Evolutionary conservation across 1,139 yeast species (phyloP).

Genomic region (Magnusiomyces suaveolens): DNA sequence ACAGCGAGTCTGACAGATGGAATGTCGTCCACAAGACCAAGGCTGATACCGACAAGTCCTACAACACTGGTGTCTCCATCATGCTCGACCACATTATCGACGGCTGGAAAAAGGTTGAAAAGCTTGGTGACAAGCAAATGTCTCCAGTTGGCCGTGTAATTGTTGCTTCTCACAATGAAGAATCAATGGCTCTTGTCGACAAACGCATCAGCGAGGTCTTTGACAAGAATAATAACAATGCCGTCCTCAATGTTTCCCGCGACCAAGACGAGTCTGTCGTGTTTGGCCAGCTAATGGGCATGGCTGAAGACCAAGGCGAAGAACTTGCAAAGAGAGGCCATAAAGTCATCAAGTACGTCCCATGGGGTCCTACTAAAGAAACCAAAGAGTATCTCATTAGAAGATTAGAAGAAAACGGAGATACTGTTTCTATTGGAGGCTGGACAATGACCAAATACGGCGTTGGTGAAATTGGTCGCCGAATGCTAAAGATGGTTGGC

Average conservation of each 20-base stretch:
- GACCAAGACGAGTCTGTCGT: constrained; percentile 45
- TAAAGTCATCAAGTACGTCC: constrained; percentile 82
- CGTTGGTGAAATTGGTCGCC: constrained; percentile 36
- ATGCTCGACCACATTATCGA: constrained; percentile 53
- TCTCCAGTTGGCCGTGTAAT: constrained; percentile 67
- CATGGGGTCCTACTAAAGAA: constrained; percentile 97
- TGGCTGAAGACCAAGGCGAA: constrained; percentile 86
- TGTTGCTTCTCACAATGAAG: constrained; percentile 83
- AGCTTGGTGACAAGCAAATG: constrained; percentile 28
- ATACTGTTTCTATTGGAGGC: constrained; percentile 93
- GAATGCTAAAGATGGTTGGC: constrained; percentile 27
- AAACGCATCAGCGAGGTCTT: constrained; percentile 37
- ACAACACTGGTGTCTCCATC: constrained; percentile 58
- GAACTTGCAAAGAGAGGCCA: constrained; percentile 59
- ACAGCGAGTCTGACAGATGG: constrained; percentile 67
- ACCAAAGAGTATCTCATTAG: constrained; percentile 85
- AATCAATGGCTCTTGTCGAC: constrained; percentile 68
- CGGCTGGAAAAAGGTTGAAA: constrained; percentile 32
- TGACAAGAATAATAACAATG: constrained; percentile 15
- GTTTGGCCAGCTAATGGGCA: constrained; percentile 85
- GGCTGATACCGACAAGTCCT: constrained; percentile 62
- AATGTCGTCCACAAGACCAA: constrained; percentile 65
- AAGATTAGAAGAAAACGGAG: constrained; percentile 93
- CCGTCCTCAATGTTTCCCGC: constrained; percentile 14
- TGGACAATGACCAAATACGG: constrained; percentile 62